phyloP scores from a whole-genome alignment of 148 eudicot species.

The Diospyros kaki region DNA sequence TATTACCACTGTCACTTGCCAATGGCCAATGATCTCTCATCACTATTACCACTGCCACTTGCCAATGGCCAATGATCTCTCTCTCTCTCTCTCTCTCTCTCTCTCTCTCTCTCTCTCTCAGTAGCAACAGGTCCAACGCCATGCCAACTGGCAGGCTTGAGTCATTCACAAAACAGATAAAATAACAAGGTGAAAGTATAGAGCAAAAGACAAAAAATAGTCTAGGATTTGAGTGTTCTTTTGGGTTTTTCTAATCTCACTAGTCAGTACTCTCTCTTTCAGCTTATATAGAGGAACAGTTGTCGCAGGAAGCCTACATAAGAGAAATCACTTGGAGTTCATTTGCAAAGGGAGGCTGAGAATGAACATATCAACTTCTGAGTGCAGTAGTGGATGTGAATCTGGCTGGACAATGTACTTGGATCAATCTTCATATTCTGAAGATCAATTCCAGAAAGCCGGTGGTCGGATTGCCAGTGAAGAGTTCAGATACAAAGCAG shows the following conservation, averaged over 20 bases:
- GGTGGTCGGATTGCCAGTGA: not conserved
- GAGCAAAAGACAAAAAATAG: slow-evolving; percentile 40
- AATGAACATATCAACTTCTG: slow-evolving; percentile 56
- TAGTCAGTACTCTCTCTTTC: slow-evolving; percentile 7
- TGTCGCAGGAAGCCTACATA: not conserved
- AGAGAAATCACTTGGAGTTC: not conserved
- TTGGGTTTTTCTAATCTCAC: slow-evolving; percentile 15
- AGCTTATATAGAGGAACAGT: slow-evolving; percentile 20
- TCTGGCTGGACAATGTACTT: slow-evolving; percentile 89
- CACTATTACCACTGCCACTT: slow-evolving; percentile 20
- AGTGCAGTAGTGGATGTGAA: slow-evolving; percentile 65
- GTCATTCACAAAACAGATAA: slow-evolving; percentile 32
- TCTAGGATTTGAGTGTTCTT: slow-evolving; percentile 32
- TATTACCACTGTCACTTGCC: slow-evolving; percentile 20
- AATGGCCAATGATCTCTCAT: not conserved
- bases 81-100: slow-evolving; percentile 15
- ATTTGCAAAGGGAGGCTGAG: not conserved
- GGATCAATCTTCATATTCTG: slow-evolving; percentile 49
- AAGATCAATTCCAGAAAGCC: slow-evolving; percentile 16
- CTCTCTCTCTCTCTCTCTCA: slow-evolving; percentile 1
- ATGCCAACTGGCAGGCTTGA: slow-evolving; percentile 65
- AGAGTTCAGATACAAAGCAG: slow-evolving; percentile 12
- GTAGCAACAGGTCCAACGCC: not conserved
- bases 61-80: slow-evolving; percentile 3
- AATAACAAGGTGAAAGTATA: slow-evolving; percentile 28